Evolutionary conservation across 2,329 filamentous ascomycete genomes (phyloP), one percentile per base, ranked within the genome.

Genomic region (Leptographium radiaticola): DNA sequence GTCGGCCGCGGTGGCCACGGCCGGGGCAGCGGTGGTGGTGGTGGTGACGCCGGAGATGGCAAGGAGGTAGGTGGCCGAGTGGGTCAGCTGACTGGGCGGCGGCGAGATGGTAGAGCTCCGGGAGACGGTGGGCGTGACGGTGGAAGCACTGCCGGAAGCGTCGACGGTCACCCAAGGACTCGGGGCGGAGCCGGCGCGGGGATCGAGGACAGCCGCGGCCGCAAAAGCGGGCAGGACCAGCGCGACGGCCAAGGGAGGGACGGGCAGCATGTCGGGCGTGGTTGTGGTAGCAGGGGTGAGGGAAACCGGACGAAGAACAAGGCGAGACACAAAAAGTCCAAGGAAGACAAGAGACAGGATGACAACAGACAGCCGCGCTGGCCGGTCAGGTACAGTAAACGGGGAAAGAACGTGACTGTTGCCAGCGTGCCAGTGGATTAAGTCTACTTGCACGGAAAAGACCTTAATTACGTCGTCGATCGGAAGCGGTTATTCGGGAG

Each of bases 101-200:
- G 60, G 56, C 34, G 58, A 61, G 45, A 67, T 30, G 48, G 67
- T 69, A 0, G 58, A 55, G 47, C 53, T 58, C 11, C 58, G 60
- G 38, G 61, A 60, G 11, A 65, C 58, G 13, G 56, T 54, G 2
- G 67, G 65, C 1, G 60, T 62, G 51, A 66, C 57, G 38, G 68
- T 70, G 12, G 60, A 33, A 7, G 60, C 59, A 8, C 45, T 51
- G 53, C 66, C 66, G 13, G 50, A 34, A 15, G 54, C 31, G 56
- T 67, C 63, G 52, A 70, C 56, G 4, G 64, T 63, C 33, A 70
- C 62, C 68, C 68, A 70, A 5, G 55, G 54, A 5, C 55, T 51
- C 54, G 51, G 60, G 1, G 59, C 58, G n/a, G 59, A 51, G 6
- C 54, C 49, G 30, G 57, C 56, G 6, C 43, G 55, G 7, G 48